These are phyloP conservation scores for Starmerella floris DNA, from an alignment of 805 yeast genomes.

Conservation along the genomic window DNA sequence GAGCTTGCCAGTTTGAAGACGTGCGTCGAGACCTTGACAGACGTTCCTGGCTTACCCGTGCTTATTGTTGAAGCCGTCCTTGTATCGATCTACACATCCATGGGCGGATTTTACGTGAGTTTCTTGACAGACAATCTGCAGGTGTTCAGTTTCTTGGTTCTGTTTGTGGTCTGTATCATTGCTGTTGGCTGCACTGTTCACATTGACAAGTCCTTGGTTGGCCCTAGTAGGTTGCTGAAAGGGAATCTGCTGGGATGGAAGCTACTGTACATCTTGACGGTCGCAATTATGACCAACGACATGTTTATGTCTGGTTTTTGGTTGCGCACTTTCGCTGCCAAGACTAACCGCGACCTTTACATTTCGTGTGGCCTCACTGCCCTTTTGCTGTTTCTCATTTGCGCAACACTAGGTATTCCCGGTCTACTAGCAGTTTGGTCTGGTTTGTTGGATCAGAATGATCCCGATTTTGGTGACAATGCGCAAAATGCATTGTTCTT, in stretches of 20 bases:
- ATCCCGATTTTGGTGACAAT: conserved; percentile 38
- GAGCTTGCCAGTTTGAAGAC: conserved; percentile 70
- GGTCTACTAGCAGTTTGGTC: conserved; percentile 90
- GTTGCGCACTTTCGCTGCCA: conserved; percentile 86
- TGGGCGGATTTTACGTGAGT: conserved; percentile 83
- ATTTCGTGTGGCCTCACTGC: conserved; percentile 70
- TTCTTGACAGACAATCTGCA: conserved; percentile 80
- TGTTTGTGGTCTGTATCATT: conserved; percentile 56
- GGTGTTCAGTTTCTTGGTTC: conserved; percentile 52
- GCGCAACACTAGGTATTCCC: conserved; percentile 63
- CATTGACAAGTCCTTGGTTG: conserved; percentile 46
- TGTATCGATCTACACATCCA: conserved; percentile 70
- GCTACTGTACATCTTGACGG: conserved; percentile 64
- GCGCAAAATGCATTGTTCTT: conserved; percentile 54
- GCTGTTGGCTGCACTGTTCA: conserved; percentile 67
- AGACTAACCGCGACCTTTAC: conserved; percentile 56
- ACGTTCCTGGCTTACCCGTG: conserved; percentile 63
- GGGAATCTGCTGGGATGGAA: conserved; percentile 77
- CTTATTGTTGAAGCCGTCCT: conserved; percentile 80
- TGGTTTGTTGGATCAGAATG: conserved; percentile 37
- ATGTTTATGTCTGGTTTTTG: conserved; percentile 86
- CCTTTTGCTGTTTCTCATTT: conserved; percentile 45
- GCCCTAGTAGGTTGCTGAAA: conserved; percentile 49
- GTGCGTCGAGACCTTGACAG: conserved; percentile 67
- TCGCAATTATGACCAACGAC: conserved; percentile 83